Evolutionary conservation across 495 filamentous ascomycete genomes (phyloP).

Genomic region (Podospora sp.): DNA sequence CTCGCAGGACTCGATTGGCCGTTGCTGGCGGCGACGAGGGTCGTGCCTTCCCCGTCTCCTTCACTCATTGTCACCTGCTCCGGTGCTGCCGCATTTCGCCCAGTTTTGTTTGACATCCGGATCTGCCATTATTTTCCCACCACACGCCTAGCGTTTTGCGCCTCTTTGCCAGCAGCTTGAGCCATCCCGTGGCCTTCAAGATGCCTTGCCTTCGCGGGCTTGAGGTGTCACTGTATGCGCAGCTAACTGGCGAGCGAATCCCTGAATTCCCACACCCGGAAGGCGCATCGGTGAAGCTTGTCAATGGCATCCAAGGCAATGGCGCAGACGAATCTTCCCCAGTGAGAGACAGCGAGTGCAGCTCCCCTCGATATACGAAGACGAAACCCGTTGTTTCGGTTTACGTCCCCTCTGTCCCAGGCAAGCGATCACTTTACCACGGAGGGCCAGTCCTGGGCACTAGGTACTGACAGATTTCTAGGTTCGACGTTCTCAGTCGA

Average conservation of each 20-base stretch:
- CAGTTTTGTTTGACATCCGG: neutral
- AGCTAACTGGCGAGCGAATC: constrained; percentile 35
- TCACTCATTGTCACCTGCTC: neutral
- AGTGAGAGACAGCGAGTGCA: neutral
- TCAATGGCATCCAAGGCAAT: constrained; percentile 5
- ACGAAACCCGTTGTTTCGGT: constrained; percentile 46
- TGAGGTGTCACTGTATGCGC: constrained; percentile 42
- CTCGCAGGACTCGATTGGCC: neutral
- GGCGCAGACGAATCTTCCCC: neutral
- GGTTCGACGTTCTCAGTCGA: constrained; percentile 50
- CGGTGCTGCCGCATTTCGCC: neutral
- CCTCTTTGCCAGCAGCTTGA: neutral
- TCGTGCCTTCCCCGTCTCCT: neutral
- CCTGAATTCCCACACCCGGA: constrained; percentile 58
- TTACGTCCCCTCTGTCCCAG: constrained; percentile 53
- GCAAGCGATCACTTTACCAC: constrained; percentile 32
- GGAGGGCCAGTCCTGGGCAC: no score
- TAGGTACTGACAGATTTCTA: constrained; percentile 23
- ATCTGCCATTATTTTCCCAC: neutral
- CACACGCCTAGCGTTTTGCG: neutral
- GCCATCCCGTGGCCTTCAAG: neutral
- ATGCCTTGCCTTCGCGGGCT: constrained; percentile 50
- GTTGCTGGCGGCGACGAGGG: neutral
- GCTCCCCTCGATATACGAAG: constrained; percentile 25
- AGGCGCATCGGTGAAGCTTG: constrained; percentile 42